These are phyloP conservation scores for Anastatica hierochuntica DNA, from an alignment of 345 rosid genomes.

Conservation along the genomic window DNA sequence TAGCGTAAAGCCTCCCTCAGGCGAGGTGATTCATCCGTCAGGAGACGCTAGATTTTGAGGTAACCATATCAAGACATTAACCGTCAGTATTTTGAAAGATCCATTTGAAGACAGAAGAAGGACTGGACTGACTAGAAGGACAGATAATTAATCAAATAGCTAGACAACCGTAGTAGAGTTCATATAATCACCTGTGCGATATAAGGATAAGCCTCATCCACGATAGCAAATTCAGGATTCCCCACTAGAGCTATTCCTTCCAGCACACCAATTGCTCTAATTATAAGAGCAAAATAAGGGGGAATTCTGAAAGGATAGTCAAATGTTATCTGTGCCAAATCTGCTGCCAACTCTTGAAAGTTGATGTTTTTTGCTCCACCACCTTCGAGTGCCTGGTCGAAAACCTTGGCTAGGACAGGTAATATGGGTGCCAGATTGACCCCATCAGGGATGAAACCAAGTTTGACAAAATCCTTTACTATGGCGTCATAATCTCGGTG, in stretches of 20 bases:
- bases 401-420: constrained; percentile 92
- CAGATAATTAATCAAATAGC: too few relatives aligned
- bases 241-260: constrained; percentile 97
- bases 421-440: constrained; percentile 89
- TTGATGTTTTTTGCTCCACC: constrained; percentile 90
- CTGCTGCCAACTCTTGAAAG: constrained; percentile 93
- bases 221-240: constrained; percentile 86
- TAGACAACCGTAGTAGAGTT: too few relatives aligned
- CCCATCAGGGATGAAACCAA: constrained; percentile 88
- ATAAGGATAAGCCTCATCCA: constrained; percentile 96
- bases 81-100: too few relatives aligned
- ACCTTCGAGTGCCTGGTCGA: constrained; percentile 99
- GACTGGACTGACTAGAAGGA: too few relatives aligned
- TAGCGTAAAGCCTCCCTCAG: constrained; percentile 76
- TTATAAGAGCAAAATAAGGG: constrained; percentile 91
- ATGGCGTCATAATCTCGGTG: constrained; percentile 85
- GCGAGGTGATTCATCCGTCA: constrained; percentile 86
- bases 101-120: too few relatives aligned
- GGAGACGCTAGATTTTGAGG: constrained; percentile 52
- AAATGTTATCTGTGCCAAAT: constrained; percentile 92
- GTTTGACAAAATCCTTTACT: constrained; percentile 91
- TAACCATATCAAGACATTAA: not conserved
- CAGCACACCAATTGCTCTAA: constrained; percentile 91
- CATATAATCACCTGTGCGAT: constrained; percentile 69
- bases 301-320: constrained; percentile 98